Evolutionary conservation across 148 eudicot genomes (phyloP).

Genomic region (Pharnaceum exiguum): DNA sequence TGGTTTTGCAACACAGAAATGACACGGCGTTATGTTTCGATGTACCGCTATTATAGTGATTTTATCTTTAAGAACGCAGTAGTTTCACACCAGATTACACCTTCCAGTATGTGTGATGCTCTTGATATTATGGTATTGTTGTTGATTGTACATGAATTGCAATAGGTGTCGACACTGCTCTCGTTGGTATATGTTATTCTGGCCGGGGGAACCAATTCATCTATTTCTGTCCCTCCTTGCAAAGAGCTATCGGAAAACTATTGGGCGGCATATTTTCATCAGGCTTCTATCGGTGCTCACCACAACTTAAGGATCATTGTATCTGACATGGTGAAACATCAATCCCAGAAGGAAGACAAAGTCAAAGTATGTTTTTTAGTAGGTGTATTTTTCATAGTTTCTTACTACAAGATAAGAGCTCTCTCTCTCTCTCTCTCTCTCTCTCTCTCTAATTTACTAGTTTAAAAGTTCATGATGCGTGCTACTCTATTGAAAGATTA

Average conservation of each 20-base stretch:
- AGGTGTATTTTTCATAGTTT: not conserved
- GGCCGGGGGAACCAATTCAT: constrained; percentile 30
- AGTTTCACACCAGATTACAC: too few species aligned
- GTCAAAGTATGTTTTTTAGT: constrained; percentile 39
- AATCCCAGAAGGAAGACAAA: constrained; percentile 14
- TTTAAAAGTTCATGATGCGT: too few species aligned
- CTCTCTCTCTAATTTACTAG: too few species aligned
- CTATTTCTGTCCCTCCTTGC: constrained; percentile 22
- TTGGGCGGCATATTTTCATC: constrained; percentile 89
- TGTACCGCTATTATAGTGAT: too few species aligned
- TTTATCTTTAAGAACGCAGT: too few species aligned
- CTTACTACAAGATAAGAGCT: too few species aligned
- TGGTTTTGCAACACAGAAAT: too few species aligned
- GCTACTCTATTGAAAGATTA: too few species aligned
- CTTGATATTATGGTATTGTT: not conserved
- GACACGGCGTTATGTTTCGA: too few species aligned
- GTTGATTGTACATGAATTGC: constrained; percentile 10
- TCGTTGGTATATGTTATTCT: constrained; percentile 57
- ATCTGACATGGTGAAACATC: constrained; percentile 26
- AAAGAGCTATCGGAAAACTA: constrained; percentile 42
- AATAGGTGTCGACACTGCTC: constrained; percentile 81
- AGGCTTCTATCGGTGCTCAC: constrained; percentile 77
- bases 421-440: too few species aligned
- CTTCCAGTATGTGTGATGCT: not conserved
- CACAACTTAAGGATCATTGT: constrained; percentile 51